Conservation (phyloP, 352 stramenopile genomes). For the Saprolegnia parasitica region DNA sequence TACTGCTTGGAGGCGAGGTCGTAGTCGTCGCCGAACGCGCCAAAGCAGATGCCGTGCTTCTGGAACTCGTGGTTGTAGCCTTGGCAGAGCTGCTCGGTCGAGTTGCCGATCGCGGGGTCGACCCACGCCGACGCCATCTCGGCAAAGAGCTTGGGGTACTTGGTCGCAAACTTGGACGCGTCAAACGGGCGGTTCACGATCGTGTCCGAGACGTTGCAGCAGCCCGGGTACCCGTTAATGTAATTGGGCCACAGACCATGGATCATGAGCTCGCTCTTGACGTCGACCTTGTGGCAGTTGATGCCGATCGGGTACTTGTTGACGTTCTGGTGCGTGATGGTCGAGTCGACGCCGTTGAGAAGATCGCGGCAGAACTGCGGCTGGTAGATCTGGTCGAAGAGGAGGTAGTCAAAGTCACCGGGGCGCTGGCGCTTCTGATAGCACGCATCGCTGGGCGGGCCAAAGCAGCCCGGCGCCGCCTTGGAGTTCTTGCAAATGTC, state of each 20-base stretch:
- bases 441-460: slow-evolving; percentile 39
- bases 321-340: slow-evolving; percentile 79
- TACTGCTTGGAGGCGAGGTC: slow-evolving; percentile 53
- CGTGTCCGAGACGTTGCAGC: slow-evolving; percentile 60
- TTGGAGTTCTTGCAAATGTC: slow-evolving; percentile 72
- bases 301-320: slow-evolving; percentile 54
- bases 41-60: slow-evolving; percentile 78
- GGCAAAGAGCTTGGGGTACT: slow-evolving; percentile 44
- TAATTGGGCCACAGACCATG: slow-evolving; percentile 77
- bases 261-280: slow-evolving; percentile 58
- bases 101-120: slow-evolving; percentile 48
- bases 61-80: slow-evolving; percentile 84
- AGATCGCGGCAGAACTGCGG: slow-evolving; percentile 79
- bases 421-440: slow-evolving; percentile 56
- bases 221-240: slow-evolving; percentile 61
- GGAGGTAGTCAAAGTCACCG: slow-evolving; percentile 69
- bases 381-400: slow-evolving; percentile 73
- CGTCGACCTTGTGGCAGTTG: slow-evolving; percentile 40
- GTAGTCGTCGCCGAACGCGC: slow-evolving; percentile 46
- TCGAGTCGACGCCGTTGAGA: slow-evolving; percentile 60
- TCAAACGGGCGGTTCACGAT: slow-evolving; percentile 59
- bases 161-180: slow-evolving; percentile 38
- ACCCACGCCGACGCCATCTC: slow-evolving; percentile 62
- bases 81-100: slow-evolving; percentile 63
- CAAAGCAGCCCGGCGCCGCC: slow-evolving; percentile 50